A percentile compares a stretch with the other conserved stretches of the same genome.
phyloP scores from a whole-genome alignment of 2,329 filamentous ascomycete genomes.

The Aspergillus neoniger region DNA sequence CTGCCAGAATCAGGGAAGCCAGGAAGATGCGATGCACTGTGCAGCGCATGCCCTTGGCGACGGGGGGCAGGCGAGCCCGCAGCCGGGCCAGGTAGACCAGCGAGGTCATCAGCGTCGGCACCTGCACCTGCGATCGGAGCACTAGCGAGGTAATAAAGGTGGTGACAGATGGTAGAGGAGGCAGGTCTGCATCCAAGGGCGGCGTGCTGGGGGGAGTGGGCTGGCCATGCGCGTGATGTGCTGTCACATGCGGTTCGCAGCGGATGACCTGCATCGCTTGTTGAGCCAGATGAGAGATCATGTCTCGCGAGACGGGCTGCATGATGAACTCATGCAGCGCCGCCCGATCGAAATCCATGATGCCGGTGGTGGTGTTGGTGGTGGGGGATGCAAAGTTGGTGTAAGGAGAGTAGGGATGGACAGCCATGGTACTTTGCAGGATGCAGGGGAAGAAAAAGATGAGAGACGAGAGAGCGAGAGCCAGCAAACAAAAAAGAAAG shows the following conservation, averaged over 20 bases:
- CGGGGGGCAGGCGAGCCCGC: constrained; percentile 80
- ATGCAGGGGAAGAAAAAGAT: constrained; percentile 5
- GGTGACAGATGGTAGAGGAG: constrained; percentile 74
- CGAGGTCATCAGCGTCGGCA: constrained; percentile 94
- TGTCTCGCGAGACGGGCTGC: constrained; percentile 50
- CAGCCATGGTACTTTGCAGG: constrained; percentile 3
- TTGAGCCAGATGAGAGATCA: constrained; percentile 50
- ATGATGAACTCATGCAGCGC: constrained; percentile 52
- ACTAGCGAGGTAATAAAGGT: constrained; percentile 91
- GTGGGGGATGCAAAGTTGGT: constrained; percentile 9
- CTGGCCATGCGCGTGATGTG: constrained; percentile 48
- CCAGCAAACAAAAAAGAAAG: background rate
- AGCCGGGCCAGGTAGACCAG: constrained; percentile 89
- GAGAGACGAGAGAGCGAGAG: background rate
- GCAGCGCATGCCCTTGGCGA: constrained; percentile 94
- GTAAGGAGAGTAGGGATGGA: constrained; percentile 2
- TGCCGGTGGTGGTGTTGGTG: background rate
- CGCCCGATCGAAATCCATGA: constrained; percentile 40
- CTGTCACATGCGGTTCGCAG: constrained; percentile 54
- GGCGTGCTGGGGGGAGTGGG: constrained; percentile 63
- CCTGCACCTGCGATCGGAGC: constrained; percentile 90
- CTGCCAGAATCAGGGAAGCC: constrained; percentile 64
- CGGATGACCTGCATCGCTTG: constrained; percentile 52
- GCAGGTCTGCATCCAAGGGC: constrained; percentile 49
- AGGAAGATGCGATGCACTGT: constrained; percentile 98